These are phyloP conservation scores for Climacium dendroides DNA, from an alignment of 225 moss, liverwort and hornwort species.

Conservation along the genomic window DNA sequence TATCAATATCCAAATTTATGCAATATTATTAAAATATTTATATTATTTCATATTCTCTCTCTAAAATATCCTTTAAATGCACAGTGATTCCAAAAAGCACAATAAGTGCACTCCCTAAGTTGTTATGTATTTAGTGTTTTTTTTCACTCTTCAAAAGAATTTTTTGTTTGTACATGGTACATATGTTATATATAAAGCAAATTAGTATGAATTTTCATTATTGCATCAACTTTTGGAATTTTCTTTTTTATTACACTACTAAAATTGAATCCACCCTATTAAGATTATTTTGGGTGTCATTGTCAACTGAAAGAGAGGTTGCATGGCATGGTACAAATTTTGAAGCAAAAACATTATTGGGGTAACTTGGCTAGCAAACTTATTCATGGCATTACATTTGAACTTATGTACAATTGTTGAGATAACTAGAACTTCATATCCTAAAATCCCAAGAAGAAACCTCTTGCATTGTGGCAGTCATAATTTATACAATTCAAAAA, in stretches of 20 bases:
- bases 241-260: background rate
- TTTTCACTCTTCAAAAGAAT: background rate
- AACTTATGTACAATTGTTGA: background rate
- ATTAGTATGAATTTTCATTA: background rate
- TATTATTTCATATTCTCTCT: no score
- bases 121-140: background rate
- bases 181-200: background rate
- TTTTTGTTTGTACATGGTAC: background rate
- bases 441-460: background rate
- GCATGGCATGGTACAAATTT: background rate
- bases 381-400: background rate
- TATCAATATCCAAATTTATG: background rate
- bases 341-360: background rate
- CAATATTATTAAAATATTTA: background rate
- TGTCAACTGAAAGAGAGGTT: background rate
- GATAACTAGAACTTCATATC: rapidly evolving
- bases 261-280: background rate
- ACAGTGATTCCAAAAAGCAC: rapidly evolving
- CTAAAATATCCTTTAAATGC: background rate
- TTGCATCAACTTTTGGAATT: background rate
- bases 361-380: background rate
- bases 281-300: background rate
- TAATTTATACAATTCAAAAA: background rate
- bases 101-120: rapidly evolving
- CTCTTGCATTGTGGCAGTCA: background rate